Evolutionary conservation across 2,329 filamentous ascomycete species (phyloP).

Genomic region (Chalara sp.): DNA sequence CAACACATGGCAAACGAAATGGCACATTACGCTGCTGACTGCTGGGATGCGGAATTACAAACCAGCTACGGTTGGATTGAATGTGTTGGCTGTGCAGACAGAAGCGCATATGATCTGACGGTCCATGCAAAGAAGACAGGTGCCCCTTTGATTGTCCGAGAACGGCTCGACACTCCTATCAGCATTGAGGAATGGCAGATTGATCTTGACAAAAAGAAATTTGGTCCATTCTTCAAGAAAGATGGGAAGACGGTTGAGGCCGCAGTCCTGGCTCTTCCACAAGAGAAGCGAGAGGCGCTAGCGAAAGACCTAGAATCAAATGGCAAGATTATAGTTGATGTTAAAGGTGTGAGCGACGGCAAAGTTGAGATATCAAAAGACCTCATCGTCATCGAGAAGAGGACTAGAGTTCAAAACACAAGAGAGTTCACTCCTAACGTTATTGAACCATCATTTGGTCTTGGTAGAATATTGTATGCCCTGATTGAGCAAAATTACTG

Average conservation of each 20-base stretch:
- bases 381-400: slow-evolving; percentile 75
- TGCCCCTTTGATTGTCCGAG: slow-evolving; percentile 75
- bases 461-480: slow-evolving; percentile 88
- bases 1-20: slow-evolving; percentile 92
- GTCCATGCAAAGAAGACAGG: slow-evolving; percentile 93
- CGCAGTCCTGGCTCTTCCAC: slow-evolving; percentile 60
- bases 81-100: slow-evolving; percentile 93
- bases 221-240: slow-evolving; percentile 93
- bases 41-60: slow-evolving; percentile 92
- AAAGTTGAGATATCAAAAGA: slow-evolving; percentile 76
- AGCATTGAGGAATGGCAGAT: slow-evolving; percentile 82
- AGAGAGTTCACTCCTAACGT: slow-evolving; percentile 93
- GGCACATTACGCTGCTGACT: slow-evolving; percentile 94
- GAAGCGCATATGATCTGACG: slow-evolving; percentile 87
- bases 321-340: slow-evolving; percentile 72
- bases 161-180: slow-evolving; percentile 71
- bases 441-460: slow-evolving; percentile 96
- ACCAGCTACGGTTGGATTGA: slow-evolving; percentile 97
- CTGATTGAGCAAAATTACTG: slow-evolving; percentile 95
- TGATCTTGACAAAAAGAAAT: slow-evolving; percentile 90
- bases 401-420: slow-evolving; percentile 73
- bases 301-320: slow-evolving; percentile 65
- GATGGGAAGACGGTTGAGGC: slow-evolving; percentile 80
- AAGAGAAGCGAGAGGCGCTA: slow-evolving; percentile 75
- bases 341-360: slow-evolving; percentile 58